Percentiles rank a stretch among this genome's conserved stretches.
These are phyloP conservation scores for Triangularia setosa DNA, from an alignment of 2,329 filamentous ascomycete genomes.

Conservation along the genomic window DNA sequence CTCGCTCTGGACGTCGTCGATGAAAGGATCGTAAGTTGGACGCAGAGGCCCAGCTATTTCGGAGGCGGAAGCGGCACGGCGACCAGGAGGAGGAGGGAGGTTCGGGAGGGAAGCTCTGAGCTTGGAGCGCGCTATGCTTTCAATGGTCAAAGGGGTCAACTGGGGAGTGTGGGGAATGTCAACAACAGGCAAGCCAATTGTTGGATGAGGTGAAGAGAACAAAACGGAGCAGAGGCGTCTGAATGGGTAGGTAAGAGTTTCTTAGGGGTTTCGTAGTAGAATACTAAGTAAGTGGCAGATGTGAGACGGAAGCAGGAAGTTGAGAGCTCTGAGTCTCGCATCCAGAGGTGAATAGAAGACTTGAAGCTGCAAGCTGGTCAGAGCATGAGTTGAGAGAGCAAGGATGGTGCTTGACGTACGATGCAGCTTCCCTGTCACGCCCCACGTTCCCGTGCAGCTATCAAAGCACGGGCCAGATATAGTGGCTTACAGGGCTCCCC, in stretches of 20 bases:
- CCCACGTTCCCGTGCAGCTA: not conserved
- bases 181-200: not conserved
- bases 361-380: not conserved
- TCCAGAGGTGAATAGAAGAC: not conserved
- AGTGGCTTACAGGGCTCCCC: not conserved
- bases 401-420: not conserved
- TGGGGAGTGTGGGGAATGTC: not conserved
- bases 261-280: not conserved
- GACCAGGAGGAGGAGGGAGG: not conserved
- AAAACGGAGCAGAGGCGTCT: not conserved
- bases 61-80: not conserved
- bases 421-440: slow-evolving; percentile 4
- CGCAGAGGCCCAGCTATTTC: not conserved
- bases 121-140: slow-evolving; percentile 5
- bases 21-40: not conserved
- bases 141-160: not conserved
- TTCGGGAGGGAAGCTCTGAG: not conserved
- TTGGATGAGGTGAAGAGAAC: not conserved
- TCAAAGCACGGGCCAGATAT: not conserved
- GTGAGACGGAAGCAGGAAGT: not conserved
- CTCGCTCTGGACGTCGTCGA: not conserved
- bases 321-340: too few relatives aligned
- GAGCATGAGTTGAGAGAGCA: not conserved
- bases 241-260: not conserved
- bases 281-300: not conserved